phyloP scores from a whole-genome alignment of 179 eudicot genomes.

The Beta corolliflora region DNA sequence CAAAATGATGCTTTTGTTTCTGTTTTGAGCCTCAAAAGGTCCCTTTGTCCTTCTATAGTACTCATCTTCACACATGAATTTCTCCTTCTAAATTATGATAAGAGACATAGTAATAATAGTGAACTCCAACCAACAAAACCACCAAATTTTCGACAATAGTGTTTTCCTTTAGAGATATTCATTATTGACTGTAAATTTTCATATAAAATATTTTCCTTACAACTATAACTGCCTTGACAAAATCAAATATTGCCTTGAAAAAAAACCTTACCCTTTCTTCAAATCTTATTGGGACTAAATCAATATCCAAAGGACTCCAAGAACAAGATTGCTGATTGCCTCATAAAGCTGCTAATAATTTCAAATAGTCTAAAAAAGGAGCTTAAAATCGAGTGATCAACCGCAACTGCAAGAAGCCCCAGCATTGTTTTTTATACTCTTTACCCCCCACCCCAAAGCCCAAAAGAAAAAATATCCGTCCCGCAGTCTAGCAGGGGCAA shows the following conservation, averaged over 20 bases:
- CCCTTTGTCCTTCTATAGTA: neutral
- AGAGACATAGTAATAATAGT: neutral
- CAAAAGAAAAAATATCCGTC: neutral
- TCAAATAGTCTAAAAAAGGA: neutral
- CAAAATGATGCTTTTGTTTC: neutral
- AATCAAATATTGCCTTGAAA: no score
- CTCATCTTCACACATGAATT: conserved; percentile 3
- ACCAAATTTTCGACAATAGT: no score
- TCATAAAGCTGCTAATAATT: neutral
- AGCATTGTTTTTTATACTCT: neutral
- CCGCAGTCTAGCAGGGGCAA: neutral
- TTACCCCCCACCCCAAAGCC: neutral
- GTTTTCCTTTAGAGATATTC: no score
- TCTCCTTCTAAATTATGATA: neutral
- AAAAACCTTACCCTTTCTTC: neutral
- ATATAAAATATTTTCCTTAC: no score
- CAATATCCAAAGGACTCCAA: neutral
- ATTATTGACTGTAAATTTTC: no score
- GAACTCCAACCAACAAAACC: neutral
- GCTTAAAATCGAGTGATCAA: neutral
- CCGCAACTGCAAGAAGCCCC: neutral
- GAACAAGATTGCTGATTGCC: neutral
- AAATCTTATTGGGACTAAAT: neutral
- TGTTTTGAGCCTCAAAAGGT: neutral
- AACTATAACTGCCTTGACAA: no score